Base-by-base conservation (phyloP, 345 rosid species). In the Euphorbia lathyris region DNA sequence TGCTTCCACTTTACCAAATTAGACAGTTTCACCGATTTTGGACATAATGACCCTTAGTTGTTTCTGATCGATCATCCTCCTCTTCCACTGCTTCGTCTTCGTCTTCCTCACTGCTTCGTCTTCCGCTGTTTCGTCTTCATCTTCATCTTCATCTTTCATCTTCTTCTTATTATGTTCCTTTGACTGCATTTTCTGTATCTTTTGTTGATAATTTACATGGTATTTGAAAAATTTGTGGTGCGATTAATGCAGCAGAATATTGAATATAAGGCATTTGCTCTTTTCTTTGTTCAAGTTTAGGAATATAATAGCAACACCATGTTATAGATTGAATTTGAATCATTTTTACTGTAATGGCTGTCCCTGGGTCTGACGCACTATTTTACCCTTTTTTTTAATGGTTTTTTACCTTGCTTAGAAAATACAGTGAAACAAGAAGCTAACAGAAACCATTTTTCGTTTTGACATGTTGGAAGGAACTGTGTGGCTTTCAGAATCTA, bases 171-270 rank as follows among this genome's bases (percentile, higher is more conserved):
- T n/a, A n/a, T n/a, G n/a, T 51, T 50, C 65, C 13, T 59, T 51
- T 66, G 42, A 19, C 48, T 29, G 2, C 29, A 38, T 1, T 19
- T 3, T 63, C 9, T 19, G 53, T 36, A 9, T 12, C 47, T 9
- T 17, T 32, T 34, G 26, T 56, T 38, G 61, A 56, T 58, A 71
- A 68, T 75, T 67, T 53, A 2, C 26, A 42, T 69, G 72, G 38
- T 26, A 72, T 72, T 62, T 4, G 25, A 51, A 74, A 64, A 47
- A 45, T 20, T 42, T 48, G 63, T 19, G 71, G 65, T 70, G 55
- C 59, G 32, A 43, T 73, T 58, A 16, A 51, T 68, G 52, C 73
- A 40, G 36, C 51, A 22, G 23, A 26, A 65, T 64, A 27, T 65
- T 22, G 5, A 58, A 19, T 27, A 27, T 17, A 20, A 61, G 38